Evolutionary conservation across 768 basidiomycete species (phyloP).

Genomic region (Mrakia frigida): DNA sequence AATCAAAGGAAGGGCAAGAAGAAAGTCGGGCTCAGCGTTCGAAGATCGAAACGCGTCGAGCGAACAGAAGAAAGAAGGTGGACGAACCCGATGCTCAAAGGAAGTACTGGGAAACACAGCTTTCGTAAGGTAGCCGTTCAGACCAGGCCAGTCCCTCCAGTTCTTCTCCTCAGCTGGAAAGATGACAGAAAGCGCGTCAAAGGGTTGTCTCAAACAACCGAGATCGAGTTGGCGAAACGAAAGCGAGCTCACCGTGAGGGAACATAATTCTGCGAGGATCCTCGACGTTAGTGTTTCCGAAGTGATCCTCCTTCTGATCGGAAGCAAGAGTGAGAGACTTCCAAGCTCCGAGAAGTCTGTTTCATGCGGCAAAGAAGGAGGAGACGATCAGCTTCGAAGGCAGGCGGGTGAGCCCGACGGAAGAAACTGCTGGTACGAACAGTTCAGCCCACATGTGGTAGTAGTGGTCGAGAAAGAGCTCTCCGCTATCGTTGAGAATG

Average conservation of each 20-base stretch:
- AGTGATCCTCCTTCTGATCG: not conserved
- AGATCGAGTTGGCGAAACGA: no score
- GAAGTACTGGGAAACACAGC: not conserved
- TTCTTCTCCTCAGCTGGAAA: not conserved
- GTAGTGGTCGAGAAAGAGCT: not conserved
- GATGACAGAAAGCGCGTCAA: not conserved
- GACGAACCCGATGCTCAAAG: not conserved
- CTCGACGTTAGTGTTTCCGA: not conserved
- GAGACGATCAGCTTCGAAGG: no score
- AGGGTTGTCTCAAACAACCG: no score
- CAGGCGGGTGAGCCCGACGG: not conserved
- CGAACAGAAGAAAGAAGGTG: no score
- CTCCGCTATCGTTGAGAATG: not conserved
- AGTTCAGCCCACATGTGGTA: conserved; percentile 13
- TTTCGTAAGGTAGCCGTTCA: not conserved
- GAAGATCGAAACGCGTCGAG: not conserved
- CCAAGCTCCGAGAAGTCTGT: not conserved
- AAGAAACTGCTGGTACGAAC: not conserved
- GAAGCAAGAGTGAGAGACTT: not conserved
- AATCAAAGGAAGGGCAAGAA: not conserved
- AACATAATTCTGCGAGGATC: not conserved
- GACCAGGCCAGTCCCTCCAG: not conserved
- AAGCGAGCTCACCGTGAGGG: not conserved
- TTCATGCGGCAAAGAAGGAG: not conserved
- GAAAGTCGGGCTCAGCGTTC: not conserved